A percentile compares a stretch with the other conserved stretches of the same genome.
Evolutionary conservation across 2,329 filamentous ascomycete species (phyloP).

Genomic region (Mariannaea elegans): DNA sequence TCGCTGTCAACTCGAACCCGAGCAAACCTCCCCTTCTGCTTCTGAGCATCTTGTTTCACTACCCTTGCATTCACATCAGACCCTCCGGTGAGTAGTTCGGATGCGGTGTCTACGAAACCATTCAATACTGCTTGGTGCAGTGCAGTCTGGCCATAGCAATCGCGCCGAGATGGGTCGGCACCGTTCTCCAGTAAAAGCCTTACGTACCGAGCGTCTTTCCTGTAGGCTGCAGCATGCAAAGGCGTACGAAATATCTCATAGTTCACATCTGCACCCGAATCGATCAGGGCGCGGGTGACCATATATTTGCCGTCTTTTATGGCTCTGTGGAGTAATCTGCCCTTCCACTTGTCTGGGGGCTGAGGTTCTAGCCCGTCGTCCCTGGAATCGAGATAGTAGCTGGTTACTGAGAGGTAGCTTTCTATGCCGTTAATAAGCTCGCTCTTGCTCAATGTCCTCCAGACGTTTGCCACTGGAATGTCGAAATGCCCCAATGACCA

Average conservation of each 20-base stretch:
- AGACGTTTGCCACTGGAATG: neutral
- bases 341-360: neutral
- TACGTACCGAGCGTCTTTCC: neutral
- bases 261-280: neutral
- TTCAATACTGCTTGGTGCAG: neutral
- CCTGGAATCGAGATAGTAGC: neutral
- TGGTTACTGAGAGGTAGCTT: neutral
- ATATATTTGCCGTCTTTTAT: neutral
- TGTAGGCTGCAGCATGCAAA: neutral
- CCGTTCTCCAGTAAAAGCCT: neutral
- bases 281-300: neutral
- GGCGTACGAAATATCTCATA: neutral
- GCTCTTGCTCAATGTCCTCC: neutral
- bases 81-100: neutral
- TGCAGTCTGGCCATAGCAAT: neutral
- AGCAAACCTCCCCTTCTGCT: too few species aligned
- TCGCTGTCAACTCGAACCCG: neutral
- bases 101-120: neutral
- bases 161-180: neutral
- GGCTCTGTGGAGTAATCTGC: neutral
- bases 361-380: neutral
- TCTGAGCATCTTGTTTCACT: too few species aligned
- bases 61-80: neutral
- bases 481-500: neutral
- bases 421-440: neutral